Conservation (phyloP, 2,329 filamentous ascomycete species). For the Penicillium rolfsii region DNA sequence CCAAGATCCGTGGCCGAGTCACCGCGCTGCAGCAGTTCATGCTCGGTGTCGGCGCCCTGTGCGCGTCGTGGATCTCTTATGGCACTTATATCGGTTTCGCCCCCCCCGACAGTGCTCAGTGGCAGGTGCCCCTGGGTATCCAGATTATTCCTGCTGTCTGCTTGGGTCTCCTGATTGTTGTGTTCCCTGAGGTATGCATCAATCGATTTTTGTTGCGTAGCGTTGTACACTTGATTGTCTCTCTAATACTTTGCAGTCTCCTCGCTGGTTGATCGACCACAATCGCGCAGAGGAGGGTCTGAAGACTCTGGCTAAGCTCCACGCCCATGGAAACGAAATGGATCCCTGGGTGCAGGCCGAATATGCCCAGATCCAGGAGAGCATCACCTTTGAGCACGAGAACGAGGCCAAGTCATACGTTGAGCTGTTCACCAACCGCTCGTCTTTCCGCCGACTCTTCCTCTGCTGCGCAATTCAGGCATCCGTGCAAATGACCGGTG, state of each 20-base stretch:
- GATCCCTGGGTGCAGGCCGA: conserved; percentile 74
- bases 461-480: conserved; percentile 71
- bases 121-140: conserved; percentile 68
- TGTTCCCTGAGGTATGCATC: conserved; percentile 67
- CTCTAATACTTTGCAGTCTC: conserved; percentile 44
- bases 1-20: conserved; percentile 73
- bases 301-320: conserved; percentile 67
- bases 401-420: conserved; percentile 69
- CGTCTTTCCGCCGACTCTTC: conserved; percentile 72
- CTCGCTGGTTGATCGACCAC: conserved; percentile 76
- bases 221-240: background rate
- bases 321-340: conserved; percentile 67
- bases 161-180: conserved; percentile 65
- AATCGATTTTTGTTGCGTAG: background rate
- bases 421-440: conserved; percentile 68
- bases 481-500: conserved; percentile 75
- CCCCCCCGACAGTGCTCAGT: conserved; percentile 55
- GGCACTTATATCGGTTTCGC: conserved; percentile 61
- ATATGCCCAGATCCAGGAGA: conserved; percentile 70
- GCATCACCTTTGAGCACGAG: conserved; percentile 68
- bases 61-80: conserved; percentile 74
- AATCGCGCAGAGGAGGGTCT: conserved; percentile 67
- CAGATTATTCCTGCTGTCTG: conserved; percentile 71
- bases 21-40: conserved; percentile 81
- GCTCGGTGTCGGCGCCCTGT: conserved; percentile 73